A percentile compares a stretch with the other conserved stretches of the same genome.
Evolutionary conservation across 345 rosid species (phyloP).

Genomic region (Euphorbia peplus): DNA sequence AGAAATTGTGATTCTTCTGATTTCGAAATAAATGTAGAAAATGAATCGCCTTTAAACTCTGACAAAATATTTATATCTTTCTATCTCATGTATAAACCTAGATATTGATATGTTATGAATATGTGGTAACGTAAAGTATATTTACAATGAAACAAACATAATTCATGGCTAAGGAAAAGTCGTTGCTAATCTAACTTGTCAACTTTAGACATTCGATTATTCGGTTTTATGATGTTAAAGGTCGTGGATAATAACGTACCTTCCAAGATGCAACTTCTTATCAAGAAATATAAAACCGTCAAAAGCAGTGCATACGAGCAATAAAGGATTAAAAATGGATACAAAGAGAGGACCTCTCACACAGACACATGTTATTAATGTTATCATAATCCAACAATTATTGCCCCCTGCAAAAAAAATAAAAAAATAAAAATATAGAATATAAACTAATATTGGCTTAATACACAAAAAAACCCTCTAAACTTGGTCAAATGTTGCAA

Average conservation of each 20-base stretch:
- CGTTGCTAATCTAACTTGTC: background rate
- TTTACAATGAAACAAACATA: too few species aligned
- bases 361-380: slow-evolving; percentile 31
- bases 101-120: too few species aligned
- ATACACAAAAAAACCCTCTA: too few species aligned
- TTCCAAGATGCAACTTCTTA: slow-evolving; percentile 46
- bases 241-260: slow-evolving; percentile 24
- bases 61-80: too few species aligned
- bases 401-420: slow-evolving; percentile 17
- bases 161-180: too few species aligned
- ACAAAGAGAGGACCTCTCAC: slow-evolving; percentile 47
- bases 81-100: too few species aligned
- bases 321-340: slow-evolving; percentile 42
- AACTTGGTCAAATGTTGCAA: too few species aligned
- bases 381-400: slow-evolving; percentile 35
- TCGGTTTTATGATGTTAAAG: background rate
- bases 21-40: too few species aligned
- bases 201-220: background rate
- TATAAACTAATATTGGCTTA: too few species aligned
- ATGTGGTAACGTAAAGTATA: too few species aligned
- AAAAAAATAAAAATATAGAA: background rate
- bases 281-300: slow-evolving; percentile 38
- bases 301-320: slow-evolving; percentile 40
- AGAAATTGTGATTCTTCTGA: too few species aligned
- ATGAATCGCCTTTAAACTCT: too few species aligned